Evolutionary conservation across 441 rosid species (phyloP), one percentile per base, ranked within the genome.

Genomic region (Syzygium syzygioides): DNA sequence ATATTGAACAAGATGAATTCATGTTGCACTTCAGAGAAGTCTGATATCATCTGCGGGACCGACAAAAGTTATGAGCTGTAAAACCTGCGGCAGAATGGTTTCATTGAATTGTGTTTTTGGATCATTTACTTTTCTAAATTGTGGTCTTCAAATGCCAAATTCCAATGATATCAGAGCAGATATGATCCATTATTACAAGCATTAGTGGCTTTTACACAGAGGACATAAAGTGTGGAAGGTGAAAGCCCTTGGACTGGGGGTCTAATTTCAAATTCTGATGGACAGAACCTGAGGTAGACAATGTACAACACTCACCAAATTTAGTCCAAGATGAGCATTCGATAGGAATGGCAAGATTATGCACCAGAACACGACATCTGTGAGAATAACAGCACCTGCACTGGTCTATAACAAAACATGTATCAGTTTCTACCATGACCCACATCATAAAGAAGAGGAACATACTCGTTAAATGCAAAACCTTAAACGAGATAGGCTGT

Each of bases 351-450:
- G 99, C 86, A 95, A 94, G 55, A 97, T 91, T 26, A 96, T 41
- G 84, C 96, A 90, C 99, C 99, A 97, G 90, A 96, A 96, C 55
- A 96, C 91, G 25, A 94, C 56, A 90, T 96, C 99, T 13, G 99
- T 96, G 6, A 96, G 91, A 91, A 97, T 91, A n/a, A 95, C 95
- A 26, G 99, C 98, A 10, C 99, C 99, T 86, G 94, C 98, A 91
- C 96, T 90, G 85, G 97, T 93, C 99, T 97, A 91, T 52, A 86
- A 79, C 30, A 41, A 55, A 89, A 34, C 66, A 34, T 7, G 15
- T 15, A 85, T 60, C 32, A 62, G 86, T 41, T 60, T 71, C 86
- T 13, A 85, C 23, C 41, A 53, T 34, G 18, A 34, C 52, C 86
- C 30, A 79, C 20, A 86, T 76, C 17, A 76, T 76, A 76, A 76